Percentiles rank a stretch among this genome's conserved stretches.
Evolutionary conservation across 257 asterid genomes (phyloP).

Genomic region (Parsonsia alboflavescens): DNA sequence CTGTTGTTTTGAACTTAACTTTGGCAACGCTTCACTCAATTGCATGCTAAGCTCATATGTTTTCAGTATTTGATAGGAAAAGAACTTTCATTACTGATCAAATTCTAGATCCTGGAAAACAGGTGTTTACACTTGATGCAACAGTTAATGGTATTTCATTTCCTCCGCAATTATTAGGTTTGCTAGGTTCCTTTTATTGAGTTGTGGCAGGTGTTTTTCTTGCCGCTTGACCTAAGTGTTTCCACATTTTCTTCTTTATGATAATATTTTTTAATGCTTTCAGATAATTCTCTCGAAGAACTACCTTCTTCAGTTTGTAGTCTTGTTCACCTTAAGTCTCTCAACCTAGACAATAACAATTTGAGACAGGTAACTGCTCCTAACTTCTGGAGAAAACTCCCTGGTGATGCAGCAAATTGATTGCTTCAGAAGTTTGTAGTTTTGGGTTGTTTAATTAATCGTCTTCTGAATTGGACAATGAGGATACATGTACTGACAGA

Average conservation of each 20-base stretch:
- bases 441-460: not conserved
- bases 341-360: constrained; percentile 71
- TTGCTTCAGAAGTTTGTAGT: not conserved
- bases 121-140: not conserved
- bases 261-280: constrained; percentile 11
- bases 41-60: not conserved
- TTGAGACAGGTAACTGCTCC: constrained; percentile 57
- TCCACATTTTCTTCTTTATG: constrained; percentile 4
- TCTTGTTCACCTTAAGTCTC: constrained; percentile 82
- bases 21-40: not conserved
- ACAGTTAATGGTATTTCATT: not conserved
- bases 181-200: not conserved
- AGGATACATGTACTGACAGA: constrained; percentile 4
- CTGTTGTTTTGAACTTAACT: not conserved
- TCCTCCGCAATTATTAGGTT: not conserved
- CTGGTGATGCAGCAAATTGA: not conserved
- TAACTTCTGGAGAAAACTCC: not conserved
- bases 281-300: constrained; percentile 85
- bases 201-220: not conserved
- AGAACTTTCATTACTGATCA: not conserved
- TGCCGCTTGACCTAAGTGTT: not conserved
- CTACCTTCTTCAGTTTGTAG: constrained; percentile 84
- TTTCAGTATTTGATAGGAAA: not conserved
- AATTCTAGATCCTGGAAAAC: not conserved
- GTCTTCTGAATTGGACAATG: not conserved